Percentiles rank a stretch among this genome's conserved stretches.
phyloP scores from a whole-genome alignment of 352 stramenopile genomes.

The Elongisporangium senticosum region DNA sequence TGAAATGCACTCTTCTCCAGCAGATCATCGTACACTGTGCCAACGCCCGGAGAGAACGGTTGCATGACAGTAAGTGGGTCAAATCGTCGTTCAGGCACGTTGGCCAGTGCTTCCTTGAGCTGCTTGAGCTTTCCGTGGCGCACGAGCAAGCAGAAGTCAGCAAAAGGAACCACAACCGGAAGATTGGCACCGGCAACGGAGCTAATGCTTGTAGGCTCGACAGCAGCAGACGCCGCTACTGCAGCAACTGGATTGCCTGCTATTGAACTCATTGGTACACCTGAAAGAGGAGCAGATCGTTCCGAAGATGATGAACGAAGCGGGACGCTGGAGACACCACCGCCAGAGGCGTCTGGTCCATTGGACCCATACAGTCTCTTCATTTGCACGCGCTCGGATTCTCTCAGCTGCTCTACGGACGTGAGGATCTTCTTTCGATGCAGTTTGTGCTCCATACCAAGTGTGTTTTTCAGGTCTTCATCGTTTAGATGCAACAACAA shows the following conservation, averaged over 20 bases:
- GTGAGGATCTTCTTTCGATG: conserved; percentile 97
- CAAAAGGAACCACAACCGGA: conserved; percentile 56
- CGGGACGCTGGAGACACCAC: background rate
- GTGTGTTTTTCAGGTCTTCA: conserved; percentile 91
- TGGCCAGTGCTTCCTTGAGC: conserved; percentile 83
- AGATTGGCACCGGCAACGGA: conserved; percentile 9
- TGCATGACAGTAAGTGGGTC: conserved; percentile 64
- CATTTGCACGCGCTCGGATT: conserved; percentile 43
- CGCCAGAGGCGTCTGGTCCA: conserved; percentile 7
- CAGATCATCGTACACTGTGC: conserved; percentile 88
- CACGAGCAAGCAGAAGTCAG: conserved; percentile 77
- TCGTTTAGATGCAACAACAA: conserved; percentile 87
- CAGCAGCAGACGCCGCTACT: conserved; percentile 1
- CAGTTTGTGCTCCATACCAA: conserved; percentile 92
- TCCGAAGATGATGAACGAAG: background rate
- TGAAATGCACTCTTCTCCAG: conserved; percentile 89
- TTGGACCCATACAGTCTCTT: conserved; percentile 30
- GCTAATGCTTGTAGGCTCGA: conserved; percentile 1
- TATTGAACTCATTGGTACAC: background rate
- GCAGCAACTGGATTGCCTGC: conserved; percentile 1
- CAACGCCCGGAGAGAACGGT: conserved; percentile 72
- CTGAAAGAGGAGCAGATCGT: background rate
- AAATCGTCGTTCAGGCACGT: conserved; percentile 83
- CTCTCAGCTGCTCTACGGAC: conserved; percentile 65
- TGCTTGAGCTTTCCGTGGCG: conserved; percentile 86